phyloP scores from a whole-genome alignment of 257 asterid species.

The Knoxia roxburghii region DNA sequence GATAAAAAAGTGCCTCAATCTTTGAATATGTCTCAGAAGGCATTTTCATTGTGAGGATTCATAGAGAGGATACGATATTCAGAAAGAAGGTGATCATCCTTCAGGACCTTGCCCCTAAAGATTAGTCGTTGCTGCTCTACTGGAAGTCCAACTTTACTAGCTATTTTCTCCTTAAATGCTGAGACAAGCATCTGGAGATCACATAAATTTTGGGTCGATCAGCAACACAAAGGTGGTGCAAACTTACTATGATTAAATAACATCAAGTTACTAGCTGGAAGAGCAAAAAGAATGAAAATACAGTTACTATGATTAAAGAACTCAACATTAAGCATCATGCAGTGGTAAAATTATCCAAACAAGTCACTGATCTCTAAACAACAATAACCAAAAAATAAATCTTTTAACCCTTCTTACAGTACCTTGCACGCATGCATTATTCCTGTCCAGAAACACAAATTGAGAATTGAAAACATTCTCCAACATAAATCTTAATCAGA shows the following conservation, averaged over 20 bases:
- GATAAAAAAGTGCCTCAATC: background rate
- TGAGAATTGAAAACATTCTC: background rate
- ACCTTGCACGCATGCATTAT: background rate
- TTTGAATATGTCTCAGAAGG: too few species aligned
- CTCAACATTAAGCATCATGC: background rate
- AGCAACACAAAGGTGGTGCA: too few species aligned
- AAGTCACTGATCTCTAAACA: too few species aligned
- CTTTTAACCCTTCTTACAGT: background rate
- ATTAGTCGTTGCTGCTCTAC: slow-evolving; percentile 79
- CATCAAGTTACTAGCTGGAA: background rate
- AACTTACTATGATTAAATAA: too few species aligned
- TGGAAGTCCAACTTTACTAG: slow-evolving; percentile 65
- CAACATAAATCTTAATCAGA: background rate
- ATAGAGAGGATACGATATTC: slow-evolving; percentile 60
- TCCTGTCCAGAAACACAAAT: background rate
- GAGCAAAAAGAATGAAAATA: background rate
- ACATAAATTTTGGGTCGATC: slow-evolving; percentile 11
- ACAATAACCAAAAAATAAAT: too few species aligned
- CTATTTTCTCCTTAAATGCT: slow-evolving; percentile 72
- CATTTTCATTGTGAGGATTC: background rate
- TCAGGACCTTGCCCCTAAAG: slow-evolving; percentile 84
- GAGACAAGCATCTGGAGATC: slow-evolving; percentile 54
- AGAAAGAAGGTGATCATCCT: slow-evolving; percentile 66
- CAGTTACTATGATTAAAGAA: background rate
- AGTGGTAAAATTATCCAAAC: too few species aligned